A percentile compares a stretch with the other conserved stretches of the same genome.
These are phyloP conservation scores for Wickerhamiella kurtzmanii DNA, from an alignment of 805 yeast genomes.

Conservation along the genomic window DNA sequence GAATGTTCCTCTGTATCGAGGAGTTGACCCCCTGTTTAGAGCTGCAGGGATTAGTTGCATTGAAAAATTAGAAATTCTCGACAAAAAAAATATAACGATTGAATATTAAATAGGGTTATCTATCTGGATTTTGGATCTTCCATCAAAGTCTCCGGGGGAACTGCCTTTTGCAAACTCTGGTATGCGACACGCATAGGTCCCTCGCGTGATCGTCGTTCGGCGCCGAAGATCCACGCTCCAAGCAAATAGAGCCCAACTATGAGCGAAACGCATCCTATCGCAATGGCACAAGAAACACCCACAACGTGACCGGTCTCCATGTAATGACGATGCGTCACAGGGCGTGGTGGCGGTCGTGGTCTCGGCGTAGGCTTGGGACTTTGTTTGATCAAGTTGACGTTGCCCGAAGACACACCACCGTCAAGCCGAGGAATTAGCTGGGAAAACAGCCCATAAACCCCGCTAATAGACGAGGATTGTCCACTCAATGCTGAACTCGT, in stretches of 20 bases:
- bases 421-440: neutral
- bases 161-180: constrained; percentile 17
- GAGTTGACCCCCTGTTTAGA: no score
- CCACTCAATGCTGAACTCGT: neutral
- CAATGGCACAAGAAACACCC: constrained; percentile 52
- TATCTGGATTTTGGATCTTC: constrained; percentile 1
- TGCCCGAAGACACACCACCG: constrained; percentile 11
- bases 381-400: constrained; percentile 2
- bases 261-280: constrained; percentile 38
- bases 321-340: constrained; percentile 6
- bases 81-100: neutral
- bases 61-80: no score
- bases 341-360: neutral
- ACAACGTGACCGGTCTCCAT: constrained; percentile 51
- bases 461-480: constrained; percentile 15
- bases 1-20: no score
- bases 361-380: neutral
- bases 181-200: constrained; percentile 6
- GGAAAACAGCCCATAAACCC: neutral
- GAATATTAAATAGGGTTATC: constrained; percentile 4
- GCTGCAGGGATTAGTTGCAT: no score
- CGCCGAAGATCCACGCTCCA: constrained; percentile 4
- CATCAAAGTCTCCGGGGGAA: constrained; percentile 43
- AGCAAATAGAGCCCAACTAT: constrained; percentile 32
- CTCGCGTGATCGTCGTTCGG: constrained; percentile 1